A percentile compares a stretch with the other conserved stretches of the same genome.
Evolutionary conservation across 495 filamentous ascomycete genomes (phyloP).

Genomic region (Immersiella caudata): DNA sequence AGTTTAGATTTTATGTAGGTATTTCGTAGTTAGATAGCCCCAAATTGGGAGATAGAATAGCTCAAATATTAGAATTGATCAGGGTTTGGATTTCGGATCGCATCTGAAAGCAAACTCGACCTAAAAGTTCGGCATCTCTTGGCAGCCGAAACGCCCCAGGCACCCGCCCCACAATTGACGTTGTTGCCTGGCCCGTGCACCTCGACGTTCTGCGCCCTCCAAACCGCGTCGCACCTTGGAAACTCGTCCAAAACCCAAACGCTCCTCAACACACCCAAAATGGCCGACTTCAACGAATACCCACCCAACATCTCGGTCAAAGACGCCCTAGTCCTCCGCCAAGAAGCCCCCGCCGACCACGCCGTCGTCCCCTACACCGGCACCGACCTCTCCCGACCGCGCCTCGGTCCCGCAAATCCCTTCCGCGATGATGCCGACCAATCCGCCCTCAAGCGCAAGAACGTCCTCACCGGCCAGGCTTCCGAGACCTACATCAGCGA

Average conservation of each 20-base stretch:
- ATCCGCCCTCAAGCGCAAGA: conserved; percentile 70
- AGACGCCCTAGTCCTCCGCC: conserved; percentile 57
- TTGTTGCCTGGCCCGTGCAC: not conserved
- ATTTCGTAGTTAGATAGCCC: too few relatives aligned
- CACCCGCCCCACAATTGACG: not conserved
- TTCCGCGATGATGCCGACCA: conserved; percentile 65
- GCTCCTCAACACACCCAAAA: conserved; percentile 21
- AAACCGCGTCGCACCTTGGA: not conserved
- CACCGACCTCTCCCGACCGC: conserved; percentile 66
- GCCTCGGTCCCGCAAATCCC: conserved; percentile 78
- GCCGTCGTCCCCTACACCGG: conserved; percentile 67
- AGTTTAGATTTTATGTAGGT: conserved; percentile 50
- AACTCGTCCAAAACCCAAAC: not conserved
- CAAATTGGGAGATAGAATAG: too few relatives aligned
- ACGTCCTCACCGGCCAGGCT: conserved; percentile 86
- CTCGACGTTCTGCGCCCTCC: not conserved
- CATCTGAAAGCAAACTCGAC: too few relatives aligned
- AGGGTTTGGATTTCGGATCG: too few relatives aligned
- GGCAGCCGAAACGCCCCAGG: not conserved
- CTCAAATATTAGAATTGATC: too few relatives aligned
- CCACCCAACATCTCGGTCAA: conserved; percentile 60
- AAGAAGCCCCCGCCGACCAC: conserved; percentile 53
- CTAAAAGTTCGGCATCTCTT: not conserved
- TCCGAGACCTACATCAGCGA: conserved; percentile 88
- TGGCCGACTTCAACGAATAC: conserved; percentile 60